Evolutionary conservation across 257 asterid genomes (phyloP).

Genomic region (Parsonsia alboflavescens): DNA sequence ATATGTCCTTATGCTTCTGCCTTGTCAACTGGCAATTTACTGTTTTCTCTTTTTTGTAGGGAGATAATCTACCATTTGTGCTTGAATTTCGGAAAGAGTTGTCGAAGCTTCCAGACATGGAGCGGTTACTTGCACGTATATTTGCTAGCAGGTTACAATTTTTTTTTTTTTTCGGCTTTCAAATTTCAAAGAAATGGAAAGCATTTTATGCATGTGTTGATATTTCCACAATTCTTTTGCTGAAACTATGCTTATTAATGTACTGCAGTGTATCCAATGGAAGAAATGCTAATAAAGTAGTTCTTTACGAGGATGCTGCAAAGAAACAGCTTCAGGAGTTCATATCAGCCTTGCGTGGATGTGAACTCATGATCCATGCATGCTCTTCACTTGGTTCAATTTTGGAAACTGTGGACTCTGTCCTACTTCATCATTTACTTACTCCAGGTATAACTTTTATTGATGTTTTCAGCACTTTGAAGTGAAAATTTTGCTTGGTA

Average conservation of each 20-base stretch:
- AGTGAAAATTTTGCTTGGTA: constrained; percentile 21
- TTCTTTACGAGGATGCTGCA: constrained; percentile 83
- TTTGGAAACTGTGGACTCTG: constrained; percentile 55
- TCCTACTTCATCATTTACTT: constrained; percentile 60
- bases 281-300: constrained; percentile 84
- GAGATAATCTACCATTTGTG: constrained; percentile 51
- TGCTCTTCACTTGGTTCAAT: constrained; percentile 60
- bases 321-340: constrained; percentile 91
- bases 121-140: constrained; percentile 82
- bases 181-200: background rate
- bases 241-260: constrained; percentile 18
- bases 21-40: background rate
- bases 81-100: constrained; percentile 82
- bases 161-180: background rate
- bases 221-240: background rate
- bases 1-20: background rate
- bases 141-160: constrained; percentile 72
- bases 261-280: constrained; percentile 77
- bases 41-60: constrained; percentile 32
- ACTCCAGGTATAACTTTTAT: constrained; percentile 51
- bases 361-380: constrained; percentile 63
- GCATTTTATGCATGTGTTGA: background rate
- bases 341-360: constrained; percentile 83
- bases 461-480: constrained; percentile 5
- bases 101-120: constrained; percentile 89